phyloP scores from a whole-genome alignment of 1,284 basidiomycete species.

The Vanrija sp. region DNA sequence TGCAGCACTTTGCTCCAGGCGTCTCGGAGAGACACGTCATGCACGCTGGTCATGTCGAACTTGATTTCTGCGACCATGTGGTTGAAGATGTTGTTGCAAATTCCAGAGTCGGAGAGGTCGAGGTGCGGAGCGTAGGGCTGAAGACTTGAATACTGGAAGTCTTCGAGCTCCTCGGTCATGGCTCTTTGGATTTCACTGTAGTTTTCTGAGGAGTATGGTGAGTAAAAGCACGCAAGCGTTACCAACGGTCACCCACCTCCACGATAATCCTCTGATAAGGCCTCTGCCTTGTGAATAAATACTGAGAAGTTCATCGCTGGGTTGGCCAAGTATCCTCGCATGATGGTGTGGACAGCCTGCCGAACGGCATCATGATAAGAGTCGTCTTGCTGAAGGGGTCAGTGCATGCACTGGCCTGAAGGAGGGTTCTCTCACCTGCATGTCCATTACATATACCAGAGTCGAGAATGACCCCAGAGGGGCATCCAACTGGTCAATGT shows the following conservation, averaged over 20 bases:
- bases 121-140: conserved; percentile 24
- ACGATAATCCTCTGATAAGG: conserved; percentile 85
- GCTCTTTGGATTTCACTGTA: conserved; percentile 81
- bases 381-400: conserved; percentile 45
- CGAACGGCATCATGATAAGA: conserved; percentile 63
- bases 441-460: conserved; percentile 94
- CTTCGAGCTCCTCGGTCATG: conserved; percentile 73
- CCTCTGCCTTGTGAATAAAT: conserved; percentile 95
- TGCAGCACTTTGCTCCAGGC: conserved; percentile 55
- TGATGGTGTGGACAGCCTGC: conserved; percentile 71
- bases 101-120: conserved; percentile 37
- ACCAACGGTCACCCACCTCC: conserved; percentile 59
- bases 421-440: conserved; percentile 66
- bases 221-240: conserved; percentile 1
- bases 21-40: conserved; percentile 54
- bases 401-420: neutral
- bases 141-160: conserved; percentile 54
- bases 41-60: conserved; percentile 56
- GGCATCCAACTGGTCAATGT: conserved; percentile 67
- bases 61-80: conserved; percentile 46
- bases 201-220: conserved; percentile 59
- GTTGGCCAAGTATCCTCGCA: conserved; percentile 69
- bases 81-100: conserved; percentile 35
- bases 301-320: conserved; percentile 80
- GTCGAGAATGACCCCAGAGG: conserved; percentile 70